Percentiles rank a stretch among this genome's conserved stretches.
phyloP scores from a whole-genome alignment of 495 filamentous ascomycete genomes.

The Glutinoglossum americanum region DNA sequence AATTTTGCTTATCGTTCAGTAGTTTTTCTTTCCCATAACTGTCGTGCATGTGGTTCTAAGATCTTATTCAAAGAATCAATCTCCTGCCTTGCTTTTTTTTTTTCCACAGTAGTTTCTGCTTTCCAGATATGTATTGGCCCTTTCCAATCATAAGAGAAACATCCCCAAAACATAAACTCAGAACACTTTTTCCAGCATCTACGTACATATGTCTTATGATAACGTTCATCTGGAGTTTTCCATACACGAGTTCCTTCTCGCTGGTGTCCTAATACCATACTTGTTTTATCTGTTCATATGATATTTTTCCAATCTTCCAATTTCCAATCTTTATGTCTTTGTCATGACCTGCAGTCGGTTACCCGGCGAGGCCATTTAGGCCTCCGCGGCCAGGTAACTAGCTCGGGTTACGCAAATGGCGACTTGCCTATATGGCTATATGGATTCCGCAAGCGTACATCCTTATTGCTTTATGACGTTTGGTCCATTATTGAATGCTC shows the following conservation, averaged over 20 bases:
- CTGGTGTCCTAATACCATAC: too few relatives aligned
- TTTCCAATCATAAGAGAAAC: too few relatives aligned
- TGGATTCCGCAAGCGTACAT: too few relatives aligned
- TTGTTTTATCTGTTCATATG: constrained; percentile 4
- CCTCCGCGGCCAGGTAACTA: too few relatives aligned
- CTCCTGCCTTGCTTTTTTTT: background rate
- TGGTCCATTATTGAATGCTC: too few relatives aligned
- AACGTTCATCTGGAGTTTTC: background rate
- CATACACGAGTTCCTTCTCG: background rate
- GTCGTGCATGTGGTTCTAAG: background rate
- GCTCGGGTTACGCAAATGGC: too few relatives aligned
- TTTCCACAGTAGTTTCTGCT: background rate
- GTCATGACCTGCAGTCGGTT: too few relatives aligned
- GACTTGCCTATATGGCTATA: too few relatives aligned
- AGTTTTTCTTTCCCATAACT: background rate
- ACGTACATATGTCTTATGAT: background rate
- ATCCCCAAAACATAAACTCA: too few relatives aligned
- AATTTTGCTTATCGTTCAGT: background rate
- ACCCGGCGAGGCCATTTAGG: too few relatives aligned
- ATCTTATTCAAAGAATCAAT: background rate
- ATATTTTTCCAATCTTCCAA: constrained; percentile 4
- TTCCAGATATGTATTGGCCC: constrained; percentile 3
- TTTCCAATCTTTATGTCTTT: background rate
- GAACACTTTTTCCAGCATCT: background rate
- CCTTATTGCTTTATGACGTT: too few relatives aligned